Conservation (phyloP, 2,329 filamentous ascomycete genomes). For the Cucurbitaria berberidis region DNA sequence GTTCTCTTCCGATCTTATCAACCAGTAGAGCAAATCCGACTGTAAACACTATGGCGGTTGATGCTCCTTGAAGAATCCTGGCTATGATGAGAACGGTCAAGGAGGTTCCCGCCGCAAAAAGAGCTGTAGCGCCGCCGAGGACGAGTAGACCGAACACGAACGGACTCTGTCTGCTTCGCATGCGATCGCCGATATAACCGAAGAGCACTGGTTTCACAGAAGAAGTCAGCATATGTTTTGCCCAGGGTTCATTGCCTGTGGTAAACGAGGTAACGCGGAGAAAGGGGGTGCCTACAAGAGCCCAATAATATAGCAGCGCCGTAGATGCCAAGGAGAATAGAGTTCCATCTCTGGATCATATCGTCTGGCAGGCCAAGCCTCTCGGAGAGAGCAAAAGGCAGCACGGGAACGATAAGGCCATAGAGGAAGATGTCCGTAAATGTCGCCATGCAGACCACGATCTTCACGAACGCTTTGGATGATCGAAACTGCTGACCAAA, state of each 20-base stretch:
- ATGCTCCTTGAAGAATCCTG: not conserved
- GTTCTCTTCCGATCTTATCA: not conserved
- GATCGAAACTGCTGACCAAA: not conserved
- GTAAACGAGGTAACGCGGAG: too few relatives aligned
- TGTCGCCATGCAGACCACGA: not conserved
- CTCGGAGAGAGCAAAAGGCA: not conserved
- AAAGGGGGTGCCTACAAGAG: not conserved
- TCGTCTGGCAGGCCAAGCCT: not conserved
- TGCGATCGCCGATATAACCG: not conserved
- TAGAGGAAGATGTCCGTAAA: not conserved
- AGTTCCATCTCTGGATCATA: not conserved
- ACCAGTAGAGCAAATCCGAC: not conserved
- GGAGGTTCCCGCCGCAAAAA: not conserved
- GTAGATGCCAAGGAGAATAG: not conserved
- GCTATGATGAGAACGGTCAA: not conserved
- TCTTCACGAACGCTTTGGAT: not conserved
- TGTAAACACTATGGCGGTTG: not conserved
- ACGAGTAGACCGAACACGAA: not conserved
- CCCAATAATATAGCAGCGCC: not conserved
- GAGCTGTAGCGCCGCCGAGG: not conserved
- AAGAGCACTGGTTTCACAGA: not conserved
- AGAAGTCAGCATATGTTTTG: not conserved
- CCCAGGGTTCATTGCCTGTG: not conserved
- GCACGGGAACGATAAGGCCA: not conserved
- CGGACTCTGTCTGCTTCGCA: not conserved